Percentiles rank a stretch among this genome's conserved stretches.
phyloP scores from a whole-genome alignment of 2,329 filamentous ascomycete species.

The Beauveria rudraprayagi region DNA sequence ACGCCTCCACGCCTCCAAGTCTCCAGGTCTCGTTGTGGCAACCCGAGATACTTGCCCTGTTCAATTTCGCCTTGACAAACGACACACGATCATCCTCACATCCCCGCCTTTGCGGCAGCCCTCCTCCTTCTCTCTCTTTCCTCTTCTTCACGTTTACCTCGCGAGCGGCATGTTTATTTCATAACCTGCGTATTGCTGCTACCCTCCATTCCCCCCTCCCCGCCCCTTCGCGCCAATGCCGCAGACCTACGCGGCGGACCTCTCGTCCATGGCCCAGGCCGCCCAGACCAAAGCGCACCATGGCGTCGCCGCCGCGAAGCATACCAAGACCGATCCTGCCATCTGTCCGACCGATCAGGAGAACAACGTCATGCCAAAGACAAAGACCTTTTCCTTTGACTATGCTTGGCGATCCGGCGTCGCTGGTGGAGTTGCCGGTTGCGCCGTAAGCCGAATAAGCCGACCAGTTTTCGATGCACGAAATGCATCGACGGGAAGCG shows the following conservation, averaged over 20 bases:
- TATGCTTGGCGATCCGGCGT: slow-evolving; percentile 78
- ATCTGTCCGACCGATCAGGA: slow-evolving; percentile 45
- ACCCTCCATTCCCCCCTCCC: not conserved
- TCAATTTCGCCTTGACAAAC: not conserved
- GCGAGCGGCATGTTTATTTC: not conserved
- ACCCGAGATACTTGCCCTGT: slow-evolving; percentile 1
- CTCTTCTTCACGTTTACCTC: not conserved
- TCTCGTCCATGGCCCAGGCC: slow-evolving; percentile 52
- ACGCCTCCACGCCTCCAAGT: not conserved
- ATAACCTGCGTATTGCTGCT: not conserved
- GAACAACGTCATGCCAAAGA: slow-evolving; percentile 32
- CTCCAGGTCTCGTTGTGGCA: not conserved
- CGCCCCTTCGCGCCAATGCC: slow-evolving; percentile 16
- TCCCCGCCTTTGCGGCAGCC: not conserved
- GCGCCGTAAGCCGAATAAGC: slow-evolving; percentile 57
- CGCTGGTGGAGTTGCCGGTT: slow-evolving; percentile 85
- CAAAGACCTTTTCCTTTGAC: slow-evolving; percentile 60
- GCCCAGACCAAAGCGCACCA: slow-evolving; percentile 27
- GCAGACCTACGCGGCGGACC: slow-evolving; percentile 41
- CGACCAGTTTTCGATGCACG: not conserved
- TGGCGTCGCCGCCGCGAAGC: slow-evolving; percentile 20
- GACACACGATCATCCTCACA: not conserved
- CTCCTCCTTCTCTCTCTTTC: not conserved
- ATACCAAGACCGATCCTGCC: slow-evolving; percentile 28
- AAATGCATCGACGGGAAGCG: not conserved